These are phyloP conservation scores for Mercurialis annua DNA, from an alignment of 345 rosid genomes.

Conservation along the genomic window DNA sequence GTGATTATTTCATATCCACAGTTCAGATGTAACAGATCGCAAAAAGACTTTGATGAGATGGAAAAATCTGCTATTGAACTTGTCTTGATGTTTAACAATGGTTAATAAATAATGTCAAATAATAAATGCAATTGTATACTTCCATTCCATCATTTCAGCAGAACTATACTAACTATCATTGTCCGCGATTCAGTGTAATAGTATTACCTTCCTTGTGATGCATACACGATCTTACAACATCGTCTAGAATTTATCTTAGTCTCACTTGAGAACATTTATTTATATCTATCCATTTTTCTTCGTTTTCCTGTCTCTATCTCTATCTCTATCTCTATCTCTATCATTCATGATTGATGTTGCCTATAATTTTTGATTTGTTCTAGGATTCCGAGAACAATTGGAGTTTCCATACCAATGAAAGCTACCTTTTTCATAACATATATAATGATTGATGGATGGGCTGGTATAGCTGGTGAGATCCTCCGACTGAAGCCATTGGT, in stretches of 20 bases:
- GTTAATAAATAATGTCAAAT: too few relatives aligned
- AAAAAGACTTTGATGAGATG: not conserved
- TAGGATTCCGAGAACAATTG: constrained; percentile 96
- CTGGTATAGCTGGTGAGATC: constrained; percentile 94
- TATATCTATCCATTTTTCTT: too few relatives aligned
- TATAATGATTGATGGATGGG: constrained; percentile 98
- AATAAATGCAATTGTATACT: not conserved
- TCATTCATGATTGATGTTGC: not conserved
- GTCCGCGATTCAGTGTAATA: too few relatives aligned
- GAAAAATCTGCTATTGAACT: not conserved
- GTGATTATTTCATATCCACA: constrained; percentile 1
- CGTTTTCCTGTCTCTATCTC: not conserved
- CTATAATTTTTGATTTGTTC: not conserved
- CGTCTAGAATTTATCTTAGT: not conserved
- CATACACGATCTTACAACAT: not conserved
- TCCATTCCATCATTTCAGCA: not conserved
- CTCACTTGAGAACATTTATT: not conserved
- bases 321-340: not conserved
- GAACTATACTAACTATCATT: not conserved
- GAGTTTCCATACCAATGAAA: constrained; percentile 97
- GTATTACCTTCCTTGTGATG: not conserved
- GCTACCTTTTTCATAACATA: constrained; percentile 96
- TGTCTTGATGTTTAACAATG: not conserved
- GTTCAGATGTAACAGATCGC: not conserved
- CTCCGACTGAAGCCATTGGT: constrained; percentile 77